These are phyloP conservation scores for Boletus smithii DNA, from an alignment of 1,284 basidiomycete genomes.

Conservation along the genomic window DNA sequence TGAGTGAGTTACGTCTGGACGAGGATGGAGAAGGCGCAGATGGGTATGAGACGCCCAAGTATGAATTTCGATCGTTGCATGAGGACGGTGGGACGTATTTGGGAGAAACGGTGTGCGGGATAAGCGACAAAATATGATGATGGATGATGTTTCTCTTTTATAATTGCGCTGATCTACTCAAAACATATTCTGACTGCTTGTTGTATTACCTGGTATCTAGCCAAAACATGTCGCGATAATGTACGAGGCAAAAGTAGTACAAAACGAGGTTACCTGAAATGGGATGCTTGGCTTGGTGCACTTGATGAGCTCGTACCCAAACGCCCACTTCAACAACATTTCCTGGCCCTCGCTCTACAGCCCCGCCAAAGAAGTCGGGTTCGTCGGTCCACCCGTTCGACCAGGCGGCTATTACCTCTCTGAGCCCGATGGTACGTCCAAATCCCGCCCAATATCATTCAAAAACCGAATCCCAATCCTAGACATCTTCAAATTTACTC, in stretches of 20 bases:
- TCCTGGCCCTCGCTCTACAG: conserved; percentile 58
- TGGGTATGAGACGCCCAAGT: conserved; percentile 29
- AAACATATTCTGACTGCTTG: not conserved
- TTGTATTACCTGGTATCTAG: conserved; percentile 6
- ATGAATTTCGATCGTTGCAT: conserved; percentile 7
- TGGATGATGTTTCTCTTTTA: conserved; percentile 10
- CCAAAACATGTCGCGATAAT: too few relatives aligned
- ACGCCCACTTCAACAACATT: conserved; percentile 19
- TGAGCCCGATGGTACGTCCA: conserved; percentile 37
- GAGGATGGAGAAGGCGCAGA: conserved; percentile 12
- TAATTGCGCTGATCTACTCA: not conserved
- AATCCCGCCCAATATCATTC: not conserved
- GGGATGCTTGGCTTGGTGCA: not conserved
- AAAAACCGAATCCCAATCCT: not conserved
- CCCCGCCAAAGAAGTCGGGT: conserved; percentile 48
- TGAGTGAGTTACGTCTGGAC: conserved; percentile 31
- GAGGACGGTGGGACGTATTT: conserved; percentile 9
- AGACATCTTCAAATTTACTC: conserved; percentile 82
- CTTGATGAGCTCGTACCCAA: conserved; percentile 11
- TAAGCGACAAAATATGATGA: conserved; percentile 17
- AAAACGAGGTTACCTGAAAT: conserved; percentile 1
- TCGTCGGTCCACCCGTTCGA: conserved; percentile 38
- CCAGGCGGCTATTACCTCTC: conserved; percentile 47
- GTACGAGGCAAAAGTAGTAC: too few relatives aligned
- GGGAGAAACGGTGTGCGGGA: conserved; percentile 5